A percentile compares a stretch with the other conserved stretches of the same genome.
phyloP scores from a whole-genome alignment of 345 rosid genomes.

The Trapa incisa region DNA sequence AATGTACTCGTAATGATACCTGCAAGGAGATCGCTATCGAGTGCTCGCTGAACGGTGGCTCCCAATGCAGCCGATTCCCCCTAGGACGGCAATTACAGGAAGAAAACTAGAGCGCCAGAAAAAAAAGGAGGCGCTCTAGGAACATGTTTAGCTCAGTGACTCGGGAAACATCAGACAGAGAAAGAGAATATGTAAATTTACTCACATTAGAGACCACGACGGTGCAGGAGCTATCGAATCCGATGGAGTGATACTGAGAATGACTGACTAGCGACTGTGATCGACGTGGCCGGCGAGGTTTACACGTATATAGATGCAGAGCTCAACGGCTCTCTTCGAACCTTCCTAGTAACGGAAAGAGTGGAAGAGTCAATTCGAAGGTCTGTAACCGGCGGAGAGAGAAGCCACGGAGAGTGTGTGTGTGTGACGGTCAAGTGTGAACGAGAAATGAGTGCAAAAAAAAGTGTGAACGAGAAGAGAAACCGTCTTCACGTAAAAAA shows the following conservation, averaged over 20 bases:
- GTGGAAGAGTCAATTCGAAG: background rate
- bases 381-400: background rate
- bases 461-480: constrained; percentile 1
- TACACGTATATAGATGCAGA: background rate
- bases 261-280: background rate
- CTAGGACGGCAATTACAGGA: background rate
- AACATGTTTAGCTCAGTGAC: background rate
- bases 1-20: background rate
- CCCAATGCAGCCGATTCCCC: background rate
- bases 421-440: background rate
- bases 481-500: background rate
- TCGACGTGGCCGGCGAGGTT: background rate
- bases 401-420: background rate
- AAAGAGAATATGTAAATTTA: background rate
- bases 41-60: background rate
- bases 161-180: background rate
- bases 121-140: background rate
- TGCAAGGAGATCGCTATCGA: background rate
- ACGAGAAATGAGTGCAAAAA: background rate
- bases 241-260: background rate
- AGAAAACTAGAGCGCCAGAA: background rate
- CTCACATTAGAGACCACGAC: background rate
- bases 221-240: background rate
- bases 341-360: constrained; percentile 5
- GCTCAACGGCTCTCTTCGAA: constrained; percentile 7